Conservation (phyloP, 2,329 filamentous ascomycete genomes). For the Fusarium verticillioides region DNA sequence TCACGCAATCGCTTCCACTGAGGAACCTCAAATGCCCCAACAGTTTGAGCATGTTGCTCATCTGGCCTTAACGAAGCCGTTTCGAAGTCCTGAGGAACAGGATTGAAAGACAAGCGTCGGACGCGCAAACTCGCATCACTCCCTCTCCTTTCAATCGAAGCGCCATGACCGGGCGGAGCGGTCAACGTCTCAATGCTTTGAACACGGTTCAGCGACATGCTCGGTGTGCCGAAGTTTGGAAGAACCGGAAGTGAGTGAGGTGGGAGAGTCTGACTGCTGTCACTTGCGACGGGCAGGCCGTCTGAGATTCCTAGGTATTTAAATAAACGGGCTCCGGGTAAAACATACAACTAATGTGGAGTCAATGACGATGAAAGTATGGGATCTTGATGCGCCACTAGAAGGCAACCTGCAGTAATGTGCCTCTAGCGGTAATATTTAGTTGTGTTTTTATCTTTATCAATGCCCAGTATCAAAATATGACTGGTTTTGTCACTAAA, state of each 20-base stretch:
- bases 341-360: constrained; percentile 1
- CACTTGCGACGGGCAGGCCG: neutral
- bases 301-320: neutral
- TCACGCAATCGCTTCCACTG: constrained; percentile 64
- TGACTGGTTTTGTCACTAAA: constrained; percentile 30
- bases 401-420: constrained; percentile 15
- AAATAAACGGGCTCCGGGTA: constrained; percentile 7
- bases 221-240: neutral
- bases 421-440: constrained; percentile 13
- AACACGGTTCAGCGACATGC: constrained; percentile 65
- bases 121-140: constrained; percentile 60
- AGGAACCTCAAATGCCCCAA: constrained; percentile 65
- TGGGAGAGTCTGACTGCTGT: neutral
- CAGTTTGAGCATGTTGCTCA: constrained; percentile 53
- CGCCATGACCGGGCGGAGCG: constrained; percentile 40
- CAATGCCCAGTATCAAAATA: neutral
- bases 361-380: constrained; percentile 33
- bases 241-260: neutral
- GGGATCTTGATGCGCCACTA: constrained; percentile 32
- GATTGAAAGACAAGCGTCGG: constrained; percentile 65
- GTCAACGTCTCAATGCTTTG: constrained; percentile 64
- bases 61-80: constrained; percentile 54
- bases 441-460: neutral
- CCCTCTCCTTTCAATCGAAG: constrained; percentile 48
- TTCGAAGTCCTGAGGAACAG: constrained; percentile 64